Evolutionary conservation across 2,329 filamentous ascomycete genomes (phyloP).

Genomic region (Colletotrichum ledebouriae): DNA sequence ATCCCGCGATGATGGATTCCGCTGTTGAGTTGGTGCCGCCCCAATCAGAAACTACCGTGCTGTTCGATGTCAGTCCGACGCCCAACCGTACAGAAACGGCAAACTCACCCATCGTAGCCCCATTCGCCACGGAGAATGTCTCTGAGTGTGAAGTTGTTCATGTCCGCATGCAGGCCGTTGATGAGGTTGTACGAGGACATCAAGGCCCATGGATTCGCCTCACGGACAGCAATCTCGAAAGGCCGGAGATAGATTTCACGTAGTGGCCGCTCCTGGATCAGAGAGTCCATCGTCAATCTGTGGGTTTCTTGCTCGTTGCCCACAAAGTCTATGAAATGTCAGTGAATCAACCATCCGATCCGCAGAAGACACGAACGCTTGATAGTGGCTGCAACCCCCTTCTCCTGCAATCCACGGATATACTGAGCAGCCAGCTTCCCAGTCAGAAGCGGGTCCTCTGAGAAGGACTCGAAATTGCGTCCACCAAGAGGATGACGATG

Average conservation of each 20-base stretch:
- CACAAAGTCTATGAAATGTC: conserved; percentile 66
- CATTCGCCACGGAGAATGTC: conserved; percentile 72
- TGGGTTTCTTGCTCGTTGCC: conserved; percentile 81
- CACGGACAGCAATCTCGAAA: conserved; percentile 79
- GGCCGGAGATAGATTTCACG: conserved; percentile 81
- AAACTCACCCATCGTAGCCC: conserved; percentile 69
- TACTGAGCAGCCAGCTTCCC: conserved; percentile 80
- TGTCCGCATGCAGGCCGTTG: conserved; percentile 73
- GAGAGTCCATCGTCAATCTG: conserved; percentile 73
- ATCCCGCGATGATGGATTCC: conserved; percentile 68
- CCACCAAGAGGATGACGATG: conserved; percentile 87
- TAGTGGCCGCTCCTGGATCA: conserved; percentile 74
- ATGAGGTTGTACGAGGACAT: conserved; percentile 79
- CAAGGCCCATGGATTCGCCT: conserved; percentile 77
- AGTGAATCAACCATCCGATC: conserved; percentile 12
- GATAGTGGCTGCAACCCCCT: conserved; percentile 80
- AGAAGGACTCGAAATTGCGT: conserved; percentile 88
- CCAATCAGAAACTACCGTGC: conserved; percentile 71
- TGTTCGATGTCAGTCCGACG: conserved; percentile 45
- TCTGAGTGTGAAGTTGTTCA: conserved; percentile 67
- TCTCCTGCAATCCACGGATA: conserved; percentile 79
- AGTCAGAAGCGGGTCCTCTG: conserved; percentile 83
- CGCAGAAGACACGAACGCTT: conserved; percentile 69
- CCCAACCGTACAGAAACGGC: background rate
- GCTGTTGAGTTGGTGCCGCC: conserved; percentile 68